Percentiles rank a stretch among this genome's conserved stretches.
Evolutionary conservation across 208 protist genomes (phyloP).

Genomic region (Crithidia thermophila): DNA sequence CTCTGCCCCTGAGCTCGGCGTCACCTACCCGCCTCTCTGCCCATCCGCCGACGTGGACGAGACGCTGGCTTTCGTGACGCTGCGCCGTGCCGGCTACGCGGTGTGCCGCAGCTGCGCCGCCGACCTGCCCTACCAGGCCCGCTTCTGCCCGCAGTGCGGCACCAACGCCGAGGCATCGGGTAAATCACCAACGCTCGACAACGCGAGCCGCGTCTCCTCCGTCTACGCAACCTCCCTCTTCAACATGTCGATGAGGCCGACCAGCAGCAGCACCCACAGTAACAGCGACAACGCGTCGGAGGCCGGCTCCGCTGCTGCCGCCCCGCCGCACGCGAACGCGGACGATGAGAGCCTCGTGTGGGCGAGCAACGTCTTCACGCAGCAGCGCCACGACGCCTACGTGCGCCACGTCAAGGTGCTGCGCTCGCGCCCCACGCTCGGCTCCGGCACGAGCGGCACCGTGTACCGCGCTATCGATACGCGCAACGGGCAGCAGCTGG

Average conservation of each 20-base stretch:
- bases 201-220: neutral
- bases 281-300: neutral
- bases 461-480: conserved; percentile 40
- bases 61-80: conserved; percentile 31
- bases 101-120: conserved; percentile 18
- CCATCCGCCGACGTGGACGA: neutral
- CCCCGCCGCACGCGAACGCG: too few relatives aligned
- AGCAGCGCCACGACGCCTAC: conserved; percentile 16
- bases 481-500: conserved; percentile 36
- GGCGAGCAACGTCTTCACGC: conserved; percentile 7
- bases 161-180: neutral
- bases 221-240: neutral
- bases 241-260: too few relatives aligned
- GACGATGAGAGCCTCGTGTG: too few relatives aligned
- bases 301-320: too few relatives aligned
- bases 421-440: conserved; percentile 21
- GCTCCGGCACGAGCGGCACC: conserved; percentile 29
- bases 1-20: neutral
- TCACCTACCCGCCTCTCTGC: neutral
- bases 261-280: neutral
- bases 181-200: neutral
- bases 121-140: conserved; percentile 8
- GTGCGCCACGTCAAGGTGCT: conserved; percentile 19
- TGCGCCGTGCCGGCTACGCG: conserved; percentile 20
- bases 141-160: conserved; percentile 38